Percentiles rank a stretch among this genome's conserved stretches.
Evolutionary conservation across 768 basidiomycete species (phyloP).

Genomic region (Tulasnella calospora): DNA sequence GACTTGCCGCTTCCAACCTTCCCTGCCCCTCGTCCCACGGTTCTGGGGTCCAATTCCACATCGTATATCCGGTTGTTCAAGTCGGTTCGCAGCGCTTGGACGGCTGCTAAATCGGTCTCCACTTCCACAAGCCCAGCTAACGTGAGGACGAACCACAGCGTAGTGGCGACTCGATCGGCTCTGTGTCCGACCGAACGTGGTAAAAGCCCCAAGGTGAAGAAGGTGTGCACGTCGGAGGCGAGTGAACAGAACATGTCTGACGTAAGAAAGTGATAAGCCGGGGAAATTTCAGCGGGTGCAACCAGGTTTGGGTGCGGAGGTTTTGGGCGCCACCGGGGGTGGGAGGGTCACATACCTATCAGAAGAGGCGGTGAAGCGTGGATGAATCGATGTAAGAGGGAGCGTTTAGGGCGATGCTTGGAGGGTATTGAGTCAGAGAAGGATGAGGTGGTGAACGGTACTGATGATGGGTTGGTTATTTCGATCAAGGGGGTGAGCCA

Average conservation of each 20-base stretch:
- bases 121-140: slow-evolving; percentile 80
- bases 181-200: slow-evolving; percentile 59
- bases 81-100: slow-evolving; percentile 54
- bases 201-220: slow-evolving; percentile 50
- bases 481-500: slow-evolving; percentile 73
- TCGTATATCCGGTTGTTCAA: slow-evolving; percentile 33
- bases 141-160: slow-evolving; percentile 81
- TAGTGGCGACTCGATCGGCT: slow-evolving; percentile 71
- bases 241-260: slow-evolving; percentile 63
- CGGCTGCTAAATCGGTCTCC: slow-evolving; percentile 69
- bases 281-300: neutral
- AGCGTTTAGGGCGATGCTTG: slow-evolving; percentile 15
- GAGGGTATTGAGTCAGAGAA: slow-evolving; percentile 6
- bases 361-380: slow-evolving; percentile 79
- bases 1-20: slow-evolving; percentile 41
- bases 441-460: slow-evolving; percentile 46
- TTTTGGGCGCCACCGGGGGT: neutral
- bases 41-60: slow-evolving; percentile 25
- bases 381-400: slow-evolving; percentile 62
- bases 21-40: neutral
- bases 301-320: slow-evolving; percentile 8
- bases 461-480: slow-evolving; percentile 63
- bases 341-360: slow-evolving; percentile 35
- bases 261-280: neutral
- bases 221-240: slow-evolving; percentile 76